Evolutionary conservation across 179 eudicot species (phyloP).

Genomic region (Beta corolliflora): DNA sequence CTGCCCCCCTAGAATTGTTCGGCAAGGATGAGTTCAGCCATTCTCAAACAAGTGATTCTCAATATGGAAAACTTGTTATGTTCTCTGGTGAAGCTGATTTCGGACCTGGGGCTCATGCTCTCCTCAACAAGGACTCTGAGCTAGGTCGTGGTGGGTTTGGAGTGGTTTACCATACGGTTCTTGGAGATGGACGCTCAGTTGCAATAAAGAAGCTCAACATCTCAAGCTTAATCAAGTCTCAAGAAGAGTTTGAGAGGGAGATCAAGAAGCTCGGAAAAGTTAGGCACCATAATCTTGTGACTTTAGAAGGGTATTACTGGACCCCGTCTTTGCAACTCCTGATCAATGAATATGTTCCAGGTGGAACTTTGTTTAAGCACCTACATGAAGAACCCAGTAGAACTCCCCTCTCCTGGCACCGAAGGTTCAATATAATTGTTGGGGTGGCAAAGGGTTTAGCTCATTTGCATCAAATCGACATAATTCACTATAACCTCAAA

Average conservation of each 20-base stretch:
- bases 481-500: slow-evolving; percentile 79
- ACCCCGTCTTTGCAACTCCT: slow-evolving; percentile 78
- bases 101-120: slow-evolving; percentile 60
- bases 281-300: slow-evolving; percentile 66
- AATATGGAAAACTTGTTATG: slow-evolving; percentile 85
- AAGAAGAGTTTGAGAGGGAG: slow-evolving; percentile 78
- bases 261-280: slow-evolving; percentile 63
- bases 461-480: slow-evolving; percentile 57
- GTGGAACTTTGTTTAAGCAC: slow-evolving; percentile 64
- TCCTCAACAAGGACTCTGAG: slow-evolving; percentile 75
- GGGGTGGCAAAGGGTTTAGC: slow-evolving; percentile 80
- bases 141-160: slow-evolving; percentile 93
- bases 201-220: slow-evolving; percentile 88
- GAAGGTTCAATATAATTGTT: slow-evolving; percentile 57
- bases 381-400: slow-evolving; percentile 51
- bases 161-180: slow-evolving; percentile 62
- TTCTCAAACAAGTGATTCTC: slow-evolving; percentile 67
- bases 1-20: slow-evolving; percentile 47
- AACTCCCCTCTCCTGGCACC: slow-evolving; percentile 61
- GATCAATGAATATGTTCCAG: slow-evolving; percentile 54
- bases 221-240: slow-evolving; percentile 75
- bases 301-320: slow-evolving; percentile 85
- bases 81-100: slow-evolving; percentile 75
- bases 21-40: slow-evolving; percentile 57
- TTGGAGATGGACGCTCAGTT: slow-evolving; percentile 62